A percentile compares a stretch with the other conserved stretches of the same genome.
Evolutionary conservation across 257 asterid species (phyloP).

Genomic region (Salvia rosmarinus): DNA sequence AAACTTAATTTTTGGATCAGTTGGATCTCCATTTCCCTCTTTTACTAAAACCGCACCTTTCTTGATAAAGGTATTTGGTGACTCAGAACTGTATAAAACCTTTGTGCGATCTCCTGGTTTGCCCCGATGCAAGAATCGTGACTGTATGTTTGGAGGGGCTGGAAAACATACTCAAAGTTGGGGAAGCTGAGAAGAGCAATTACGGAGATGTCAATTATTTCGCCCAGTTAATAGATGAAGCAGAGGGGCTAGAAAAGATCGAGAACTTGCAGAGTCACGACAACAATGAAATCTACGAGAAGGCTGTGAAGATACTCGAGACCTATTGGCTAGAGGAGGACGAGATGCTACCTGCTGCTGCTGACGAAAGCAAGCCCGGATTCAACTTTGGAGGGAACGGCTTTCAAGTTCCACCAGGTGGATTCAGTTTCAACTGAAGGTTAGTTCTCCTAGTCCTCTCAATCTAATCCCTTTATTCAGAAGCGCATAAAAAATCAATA

Average conservation of each 20-base stretch:
- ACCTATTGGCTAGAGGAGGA: conserved; percentile 91
- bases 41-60: conserved; percentile 18
- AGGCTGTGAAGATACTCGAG: conserved; percentile 89
- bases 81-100: conserved; percentile 80
- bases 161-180: conserved; percentile 88
- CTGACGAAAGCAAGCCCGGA: conserved; percentile 59
- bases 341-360: conserved; percentile 53
- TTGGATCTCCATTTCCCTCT: conserved; percentile 13
- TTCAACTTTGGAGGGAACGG: conserved; percentile 77
- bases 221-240: conserved; percentile 80
- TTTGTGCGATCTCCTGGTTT: conserved; percentile 77
- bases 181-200: conserved; percentile 74
- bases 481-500: not conserved
- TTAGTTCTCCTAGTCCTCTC: conserved; percentile 15
- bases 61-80: conserved; percentile 65
- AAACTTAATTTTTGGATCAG: not conserved
- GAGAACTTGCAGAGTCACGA: conserved; percentile 87
- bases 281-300: conserved; percentile 87
- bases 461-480: not conserved
- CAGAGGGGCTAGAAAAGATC: conserved; percentile 86
- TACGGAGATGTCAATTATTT: conserved; percentile 65
- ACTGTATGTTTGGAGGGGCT: conserved; percentile 88
- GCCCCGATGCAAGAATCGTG: conserved; percentile 90
- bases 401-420: conserved; percentile 71
- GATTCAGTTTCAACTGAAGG: conserved; percentile 82